Evolutionary conservation across 2,329 filamentous ascomycete genomes (phyloP), one percentile per base, ranked within the genome.

Genomic region (Microascus cirrosus): DNA sequence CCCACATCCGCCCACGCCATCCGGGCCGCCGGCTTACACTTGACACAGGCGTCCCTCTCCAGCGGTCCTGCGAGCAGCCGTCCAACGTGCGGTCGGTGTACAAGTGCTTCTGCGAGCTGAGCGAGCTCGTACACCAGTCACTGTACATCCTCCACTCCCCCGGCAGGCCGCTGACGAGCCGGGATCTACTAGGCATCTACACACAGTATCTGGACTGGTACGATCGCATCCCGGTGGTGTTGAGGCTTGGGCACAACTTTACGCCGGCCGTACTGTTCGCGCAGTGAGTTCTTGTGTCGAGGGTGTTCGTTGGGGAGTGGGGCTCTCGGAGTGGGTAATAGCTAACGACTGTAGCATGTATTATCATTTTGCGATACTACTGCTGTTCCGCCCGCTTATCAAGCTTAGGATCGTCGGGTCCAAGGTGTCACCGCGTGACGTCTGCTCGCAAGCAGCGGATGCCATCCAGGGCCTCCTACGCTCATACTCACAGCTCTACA

Each of bases 381-480:
- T 89, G n/a, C 77, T 91, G 1, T 90, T 90, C 66, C 78, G 87
- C 7, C 87, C 87, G 0, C 76, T 90, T 42, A 84, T 89, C 65
- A 88, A 82, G 61, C 65, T 84, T 8, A 74, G 74, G 11, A 82
- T 88, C 63, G 77, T 86, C 54, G 80, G 82, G 10, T 87, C 84
- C 8, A 78, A 80, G 56, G 74, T 89, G 2, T 75, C 76, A 3
- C 86, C 86, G 8, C 78, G 80, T 45, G 83, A 87, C 61, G 81
- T 87, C 18, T 89, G 86, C 68, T 77, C 77, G 2, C 80, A 83
- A 62, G 81, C 81, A 1, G 80, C 81, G 34, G 79, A 83, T 60
- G 80, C 80, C 32, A 83, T 84, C 20, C 79, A 82, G 61, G 75
- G 77, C 1, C 73, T 84, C 2, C 65, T 81, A 2, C 74, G 73